These are phyloP conservation scores for Exserohilum rostratum DNA, from an alignment of 2,329 filamentous ascomycete genomes.

Conservation along the genomic window DNA sequence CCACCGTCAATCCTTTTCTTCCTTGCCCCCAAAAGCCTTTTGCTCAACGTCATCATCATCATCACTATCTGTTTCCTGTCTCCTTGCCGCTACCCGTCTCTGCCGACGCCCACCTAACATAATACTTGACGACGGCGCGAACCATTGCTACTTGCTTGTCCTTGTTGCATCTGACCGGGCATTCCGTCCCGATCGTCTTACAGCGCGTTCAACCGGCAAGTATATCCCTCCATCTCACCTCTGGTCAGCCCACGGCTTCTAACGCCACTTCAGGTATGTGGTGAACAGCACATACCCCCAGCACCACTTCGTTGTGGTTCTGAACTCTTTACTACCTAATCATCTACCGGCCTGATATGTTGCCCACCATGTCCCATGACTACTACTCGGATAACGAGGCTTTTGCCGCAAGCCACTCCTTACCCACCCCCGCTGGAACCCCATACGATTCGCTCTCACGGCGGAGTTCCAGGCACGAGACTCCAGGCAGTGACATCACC, in stretches of 20 bases:
- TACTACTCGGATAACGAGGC: slow-evolving; percentile 56
- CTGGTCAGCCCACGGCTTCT: slow-evolving; percentile 5
- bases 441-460: slow-evolving; percentile 71
- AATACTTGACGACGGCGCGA: slow-evolving; percentile 4
- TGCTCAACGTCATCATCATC: slow-evolving; percentile 19
- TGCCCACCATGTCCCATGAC: slow-evolving; percentile 46
- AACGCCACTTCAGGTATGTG: slow-evolving; percentile 34
- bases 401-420: slow-evolving; percentile 53
- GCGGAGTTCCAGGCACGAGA: slow-evolving; percentile 66
- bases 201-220: slow-evolving; percentile 8
- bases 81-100: slow-evolving; percentile 3
- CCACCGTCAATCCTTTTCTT: slow-evolving; percentile 14
- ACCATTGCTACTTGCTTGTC: slow-evolving; percentile 1
- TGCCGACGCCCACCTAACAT: background rate
- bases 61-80: slow-evolving; percentile 18
- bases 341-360: background rate
- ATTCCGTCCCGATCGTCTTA: background rate
- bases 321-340: slow-evolving; percentile 6
- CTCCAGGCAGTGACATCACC: slow-evolving; percentile 65
- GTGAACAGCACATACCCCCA: slow-evolving; percentile 23
- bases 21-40: slow-evolving; percentile 17
- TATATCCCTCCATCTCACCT: slow-evolving; percentile 2
- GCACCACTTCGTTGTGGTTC: slow-evolving; percentile 42
- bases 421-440: slow-evolving; percentile 74
- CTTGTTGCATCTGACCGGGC: background rate